Conservation (phyloP, 345 rosid species). For the Syzygium aromaticum region DNA sequence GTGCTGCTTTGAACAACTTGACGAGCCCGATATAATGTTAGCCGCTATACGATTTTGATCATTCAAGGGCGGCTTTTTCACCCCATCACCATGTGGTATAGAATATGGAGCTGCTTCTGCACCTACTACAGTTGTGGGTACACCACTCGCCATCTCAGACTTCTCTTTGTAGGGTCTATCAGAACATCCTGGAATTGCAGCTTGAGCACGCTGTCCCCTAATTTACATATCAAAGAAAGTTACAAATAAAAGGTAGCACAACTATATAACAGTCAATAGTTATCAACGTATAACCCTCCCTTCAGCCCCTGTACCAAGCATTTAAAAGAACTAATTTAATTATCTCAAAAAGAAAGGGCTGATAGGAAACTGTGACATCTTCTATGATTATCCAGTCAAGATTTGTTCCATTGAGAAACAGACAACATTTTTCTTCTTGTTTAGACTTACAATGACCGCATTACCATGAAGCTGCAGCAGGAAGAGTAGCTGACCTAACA, state of each 20-base stretch:
- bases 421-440: not conserved
- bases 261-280: not conserved
- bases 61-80: conserved; percentile 10
- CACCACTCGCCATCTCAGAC: conserved; percentile 7
- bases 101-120: conserved; percentile 6
- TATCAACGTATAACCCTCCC: not conserved
- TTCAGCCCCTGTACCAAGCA: not conserved
- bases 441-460: not conserved
- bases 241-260: not conserved
- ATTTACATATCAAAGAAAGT: conserved; percentile 28
- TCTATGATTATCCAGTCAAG: conserved; percentile 9
- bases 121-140: conserved; percentile 1
- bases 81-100: not conserved
- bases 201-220: conserved; percentile 1
- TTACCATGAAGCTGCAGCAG: conserved; percentile 92
- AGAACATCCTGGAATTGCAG: conserved; percentile 5
- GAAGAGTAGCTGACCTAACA: conserved; percentile 51
- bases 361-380: conserved; percentile 57
- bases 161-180: conserved; percentile 16
- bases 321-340: not conserved
- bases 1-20: conserved; percentile 4
- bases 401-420: conserved; percentile 14
- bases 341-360: conserved; percentile 14
- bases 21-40: conserved; percentile 9
- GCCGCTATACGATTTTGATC: conserved; percentile 9